A percentile compares a stretch with the other conserved stretches of the same genome.
Evolutionary conservation across 2,329 filamentous ascomycete genomes (phyloP).

Genomic region (Ceratocystiopsis minuta): DNA sequence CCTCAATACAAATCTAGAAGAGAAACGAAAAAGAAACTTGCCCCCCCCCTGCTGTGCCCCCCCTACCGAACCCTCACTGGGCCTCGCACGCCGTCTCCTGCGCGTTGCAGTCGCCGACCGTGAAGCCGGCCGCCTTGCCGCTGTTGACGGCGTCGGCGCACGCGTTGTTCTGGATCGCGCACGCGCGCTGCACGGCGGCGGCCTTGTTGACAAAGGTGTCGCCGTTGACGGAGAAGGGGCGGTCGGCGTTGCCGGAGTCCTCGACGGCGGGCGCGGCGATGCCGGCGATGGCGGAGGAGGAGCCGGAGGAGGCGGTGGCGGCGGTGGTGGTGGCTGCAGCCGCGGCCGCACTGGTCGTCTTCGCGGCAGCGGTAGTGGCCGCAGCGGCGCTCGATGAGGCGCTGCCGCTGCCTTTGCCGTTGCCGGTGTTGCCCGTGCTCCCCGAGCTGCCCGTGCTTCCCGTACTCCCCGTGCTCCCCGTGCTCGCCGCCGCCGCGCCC

Average conservation of each 20-base stretch:
- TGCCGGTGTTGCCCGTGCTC: conserved; percentile 4
- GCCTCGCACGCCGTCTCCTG: conserved; percentile 30
- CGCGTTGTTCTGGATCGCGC: conserved; percentile 43
- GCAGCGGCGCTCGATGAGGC: conserved; percentile 9
- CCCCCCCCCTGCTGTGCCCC: too few species aligned
- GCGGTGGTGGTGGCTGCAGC: conserved; percentile 8
- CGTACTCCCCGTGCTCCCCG: too few species aligned
- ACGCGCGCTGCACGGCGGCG: conserved; percentile 40
- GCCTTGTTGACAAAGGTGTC: conserved; percentile 37
- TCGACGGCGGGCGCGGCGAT: conserved; percentile 31
- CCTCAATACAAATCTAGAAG: too few species aligned
- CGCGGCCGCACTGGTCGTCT: conserved; percentile 3
- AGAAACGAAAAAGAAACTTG: too few species aligned
- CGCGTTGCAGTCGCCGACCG: conserved; percentile 32
- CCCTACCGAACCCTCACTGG: not conserved
- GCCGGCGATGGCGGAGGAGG: conserved; percentile 27
- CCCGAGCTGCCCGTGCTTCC: too few species aligned
- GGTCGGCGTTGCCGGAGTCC: conserved; percentile 26
- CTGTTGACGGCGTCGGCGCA: conserved; percentile 39
- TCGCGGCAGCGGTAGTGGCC: conserved; percentile 8
- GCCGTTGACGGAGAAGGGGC: conserved; percentile 38
- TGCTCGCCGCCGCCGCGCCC: too few species aligned
- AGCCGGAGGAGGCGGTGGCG: conserved; percentile 5
- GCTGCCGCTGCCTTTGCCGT: conserved; percentile 7
- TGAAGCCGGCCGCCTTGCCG: conserved; percentile 22